Conservation (phyloP, 192 early-diverging fungal genomes). For the Entomortierella chlamydospora region DNA sequence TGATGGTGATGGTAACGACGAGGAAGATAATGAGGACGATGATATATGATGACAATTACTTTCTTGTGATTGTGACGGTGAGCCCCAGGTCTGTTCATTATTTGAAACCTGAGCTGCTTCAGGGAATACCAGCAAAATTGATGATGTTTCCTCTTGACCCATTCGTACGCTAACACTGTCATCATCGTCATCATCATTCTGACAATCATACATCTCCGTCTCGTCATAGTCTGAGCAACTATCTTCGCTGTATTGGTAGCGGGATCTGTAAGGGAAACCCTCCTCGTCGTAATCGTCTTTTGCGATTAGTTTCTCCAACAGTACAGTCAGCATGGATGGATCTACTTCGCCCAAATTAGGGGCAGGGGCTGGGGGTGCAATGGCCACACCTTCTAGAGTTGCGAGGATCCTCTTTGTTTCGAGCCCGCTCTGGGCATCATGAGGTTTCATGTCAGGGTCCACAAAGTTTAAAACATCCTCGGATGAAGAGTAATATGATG, state of each 20-base stretch:
- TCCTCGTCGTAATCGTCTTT: background rate
- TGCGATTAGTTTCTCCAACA: conserved; percentile 17
- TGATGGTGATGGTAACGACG: background rate
- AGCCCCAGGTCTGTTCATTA: too few relatives aligned
- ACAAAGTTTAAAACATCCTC: background rate
- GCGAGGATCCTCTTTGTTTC: conserved; percentile 6
- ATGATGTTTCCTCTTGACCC: too few relatives aligned
- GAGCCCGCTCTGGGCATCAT: background rate
- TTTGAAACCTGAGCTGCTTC: too few relatives aligned
- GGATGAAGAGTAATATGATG: background rate
- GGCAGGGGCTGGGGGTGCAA: background rate
- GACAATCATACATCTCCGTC: background rate
- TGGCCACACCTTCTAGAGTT: background rate
- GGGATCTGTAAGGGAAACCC: background rate
- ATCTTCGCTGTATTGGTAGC: background rate
- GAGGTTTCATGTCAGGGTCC: background rate
- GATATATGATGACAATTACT: too few relatives aligned
- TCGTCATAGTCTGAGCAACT: conserved; percentile 1
- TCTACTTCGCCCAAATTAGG: conserved; percentile 11
- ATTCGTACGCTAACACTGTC: too few relatives aligned
- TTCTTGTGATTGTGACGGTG: too few relatives aligned
- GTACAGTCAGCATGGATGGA: conserved; percentile 13
- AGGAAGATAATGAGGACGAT: background rate
- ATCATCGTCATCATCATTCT: too few relatives aligned
- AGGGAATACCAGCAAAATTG: too few relatives aligned